These are phyloP conservation scores for Penicillium sp. DNA, from an alignment of 2,329 filamentous ascomycete genomes.

Conservation along the genomic window DNA sequence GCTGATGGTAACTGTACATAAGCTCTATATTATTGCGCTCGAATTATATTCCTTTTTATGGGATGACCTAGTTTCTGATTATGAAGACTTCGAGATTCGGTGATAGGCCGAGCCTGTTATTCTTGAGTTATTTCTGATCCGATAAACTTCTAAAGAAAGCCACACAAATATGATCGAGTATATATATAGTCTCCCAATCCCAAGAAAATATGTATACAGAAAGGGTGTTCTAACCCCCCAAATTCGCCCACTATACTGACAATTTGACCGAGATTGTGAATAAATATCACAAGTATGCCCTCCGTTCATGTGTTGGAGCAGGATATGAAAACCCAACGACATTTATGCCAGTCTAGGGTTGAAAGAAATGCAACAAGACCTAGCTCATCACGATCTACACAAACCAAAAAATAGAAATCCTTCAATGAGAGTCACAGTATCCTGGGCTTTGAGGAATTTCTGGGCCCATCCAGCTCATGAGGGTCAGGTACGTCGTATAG, in stretches of 20 bases:
- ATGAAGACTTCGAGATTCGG: background rate
- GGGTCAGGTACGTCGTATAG: slow-evolving; percentile 84
- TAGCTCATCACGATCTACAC: slow-evolving; percentile 5
- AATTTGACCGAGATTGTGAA: slow-evolving; percentile 9
- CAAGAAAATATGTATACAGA: slow-evolving; percentile 16
- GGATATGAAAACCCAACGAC: slow-evolving; percentile 8
- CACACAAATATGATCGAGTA: background rate
- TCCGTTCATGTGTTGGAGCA: slow-evolving; percentile 11
- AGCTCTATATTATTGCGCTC: slow-evolving; percentile 15
- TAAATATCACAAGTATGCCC: slow-evolving; percentile 2
- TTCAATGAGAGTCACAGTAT: slow-evolving; percentile 56
- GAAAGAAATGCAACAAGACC: slow-evolving; percentile 2
- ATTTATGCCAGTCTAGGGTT: slow-evolving; percentile 18
- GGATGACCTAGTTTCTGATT: background rate
- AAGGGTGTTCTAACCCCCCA: background rate
- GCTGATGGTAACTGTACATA: slow-evolving; percentile 23
- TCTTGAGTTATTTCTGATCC: background rate
- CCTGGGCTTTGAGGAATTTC: slow-evolving; percentile 54
- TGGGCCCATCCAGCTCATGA: slow-evolving; percentile 78
- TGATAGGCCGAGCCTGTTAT: background rate
- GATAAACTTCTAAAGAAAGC: background rate
- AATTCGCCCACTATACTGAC: slow-evolving; percentile 8
- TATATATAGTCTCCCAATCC: background rate
- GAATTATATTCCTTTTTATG: slow-evolving; percentile 8
- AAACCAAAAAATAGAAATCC: slow-evolving; percentile 5